Evolutionary conservation across 345 rosid species (phyloP).

Genomic region (Camelina laxa): DNA sequence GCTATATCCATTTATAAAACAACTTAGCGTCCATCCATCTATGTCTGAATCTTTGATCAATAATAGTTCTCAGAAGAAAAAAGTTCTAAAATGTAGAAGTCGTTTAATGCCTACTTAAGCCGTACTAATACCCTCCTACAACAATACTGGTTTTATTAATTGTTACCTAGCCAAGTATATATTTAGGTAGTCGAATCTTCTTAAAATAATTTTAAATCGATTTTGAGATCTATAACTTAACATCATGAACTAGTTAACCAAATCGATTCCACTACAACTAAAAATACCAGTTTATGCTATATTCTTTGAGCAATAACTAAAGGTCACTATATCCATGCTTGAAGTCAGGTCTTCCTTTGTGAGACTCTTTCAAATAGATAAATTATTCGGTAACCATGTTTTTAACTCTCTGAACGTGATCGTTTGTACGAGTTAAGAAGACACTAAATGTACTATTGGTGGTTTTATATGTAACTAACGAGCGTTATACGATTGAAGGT

Average conservation of each 20-base stretch:
- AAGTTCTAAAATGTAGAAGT: background rate
- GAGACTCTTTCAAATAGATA: background rate
- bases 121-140: background rate
- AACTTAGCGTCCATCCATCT: background rate
- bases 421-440: background rate
- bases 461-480: no score
- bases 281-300: conserved; percentile 15
- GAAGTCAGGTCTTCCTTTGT: conserved; percentile 9
- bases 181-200: conserved; percentile 4
- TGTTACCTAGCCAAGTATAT: background rate
- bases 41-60: background rate
- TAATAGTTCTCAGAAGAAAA: background rate
- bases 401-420: background rate
- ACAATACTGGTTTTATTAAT: background rate
- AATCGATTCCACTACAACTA: conserved; percentile 16
- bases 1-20: background rate
- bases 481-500: background rate
- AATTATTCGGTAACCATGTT: background rate
- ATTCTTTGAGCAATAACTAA: conserved; percentile 17
- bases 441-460: background rate
- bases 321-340: background rate
- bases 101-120: background rate
- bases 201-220: background rate
- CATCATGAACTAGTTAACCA: background rate
- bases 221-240: background rate